Conservation (phyloP, 768 basidiomycete species). For the Podaxis sp. region DNA sequence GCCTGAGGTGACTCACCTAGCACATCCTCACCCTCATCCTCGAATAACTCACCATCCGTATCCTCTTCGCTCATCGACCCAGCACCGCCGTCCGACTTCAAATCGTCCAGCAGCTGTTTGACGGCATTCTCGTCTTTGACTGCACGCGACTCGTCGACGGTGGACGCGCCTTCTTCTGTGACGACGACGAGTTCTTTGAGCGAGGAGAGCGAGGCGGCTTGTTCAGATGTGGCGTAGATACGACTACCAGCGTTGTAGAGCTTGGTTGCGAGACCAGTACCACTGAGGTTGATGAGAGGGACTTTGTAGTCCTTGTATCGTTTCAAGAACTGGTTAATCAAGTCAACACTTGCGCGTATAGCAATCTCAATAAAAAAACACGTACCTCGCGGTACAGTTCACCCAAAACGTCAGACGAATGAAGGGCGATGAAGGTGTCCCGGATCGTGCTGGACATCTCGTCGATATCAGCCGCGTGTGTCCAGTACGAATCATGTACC, state of each 20-base stretch:
- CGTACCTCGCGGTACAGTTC: conserved; percentile 74
- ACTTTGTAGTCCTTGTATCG: conserved; percentile 77
- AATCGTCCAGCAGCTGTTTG: conserved; percentile 5
- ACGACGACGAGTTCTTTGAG: conserved; percentile 37
- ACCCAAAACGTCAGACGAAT: conserved; percentile 81
- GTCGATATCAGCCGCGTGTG: conserved; percentile 86
- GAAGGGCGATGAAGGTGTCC: conserved; percentile 90
- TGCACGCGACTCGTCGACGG: conserved; percentile 28
- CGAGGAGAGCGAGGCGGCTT: conserved; percentile 32
- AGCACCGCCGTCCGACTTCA: conserved; percentile 1
- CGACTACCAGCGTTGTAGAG: conserved; percentile 45
- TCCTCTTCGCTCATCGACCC: conserved; percentile 23
- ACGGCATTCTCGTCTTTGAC: conserved; percentile 11
- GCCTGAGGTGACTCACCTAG: conserved; percentile 13
- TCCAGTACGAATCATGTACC: conserved; percentile 99
- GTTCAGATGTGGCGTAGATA: conserved; percentile 40
- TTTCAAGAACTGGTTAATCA: conserved; percentile 55
- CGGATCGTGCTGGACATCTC: conserved; percentile 88
- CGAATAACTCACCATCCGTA: conserved; percentile 16
- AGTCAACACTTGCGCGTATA: not conserved
- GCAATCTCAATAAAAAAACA: conserved; percentile 13
- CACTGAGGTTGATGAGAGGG: conserved; percentile 49
- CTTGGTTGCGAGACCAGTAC: conserved; percentile 32
- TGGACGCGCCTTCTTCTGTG: conserved; percentile 34
- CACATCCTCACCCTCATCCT: conserved; percentile 13